A percentile compares a stretch with the other conserved stretches of the same genome.
These are phyloP conservation scores for Penicillium sp. DNA, from an alignment of 2,329 filamentous ascomycete species.

Conservation along the genomic window DNA sequence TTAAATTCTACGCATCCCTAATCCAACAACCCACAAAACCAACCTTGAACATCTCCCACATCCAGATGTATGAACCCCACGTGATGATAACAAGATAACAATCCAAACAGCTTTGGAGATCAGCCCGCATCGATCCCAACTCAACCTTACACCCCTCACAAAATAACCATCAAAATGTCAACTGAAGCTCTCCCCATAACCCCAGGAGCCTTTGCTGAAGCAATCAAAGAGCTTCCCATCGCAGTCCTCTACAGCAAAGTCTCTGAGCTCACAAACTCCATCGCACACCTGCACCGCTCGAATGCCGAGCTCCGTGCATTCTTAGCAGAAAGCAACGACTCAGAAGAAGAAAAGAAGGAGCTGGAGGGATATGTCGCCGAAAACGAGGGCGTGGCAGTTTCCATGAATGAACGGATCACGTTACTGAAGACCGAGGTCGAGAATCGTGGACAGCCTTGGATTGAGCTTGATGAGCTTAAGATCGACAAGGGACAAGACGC, in stretches of 20 bases:
- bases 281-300: slow-evolving; percentile 56
- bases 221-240: slow-evolving; percentile 57
- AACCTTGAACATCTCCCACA: not conserved
- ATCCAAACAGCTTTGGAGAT: not conserved
- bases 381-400: slow-evolving; percentile 56
- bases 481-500: slow-evolving; percentile 24
- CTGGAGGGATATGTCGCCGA: slow-evolving; percentile 49
- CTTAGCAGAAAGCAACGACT: slow-evolving; percentile 48
- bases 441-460: slow-evolving; percentile 55
- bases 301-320: slow-evolving; percentile 58
- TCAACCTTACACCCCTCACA: not conserved
- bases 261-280: slow-evolving; percentile 59
- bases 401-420: slow-evolving; percentile 55
- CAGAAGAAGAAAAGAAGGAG: slow-evolving; percentile 46
- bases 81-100: slow-evolving; percentile 23
- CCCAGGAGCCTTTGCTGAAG: slow-evolving; percentile 52
- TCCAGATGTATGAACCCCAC: slow-evolving; percentile 5
- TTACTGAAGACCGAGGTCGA: slow-evolving; percentile 54
- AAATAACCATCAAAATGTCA: slow-evolving; percentile 45
- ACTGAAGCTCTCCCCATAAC: slow-evolving; percentile 49
- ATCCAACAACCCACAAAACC: not conserved
- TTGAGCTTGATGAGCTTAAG: slow-evolving; percentile 28
- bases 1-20: not conserved
- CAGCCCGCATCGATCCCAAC: not conserved
- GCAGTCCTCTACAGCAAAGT: slow-evolving; percentile 60